These are phyloP conservation scores for Primulina huaijiensis DNA, from an alignment of 257 asterid genomes.

Conservation along the genomic window DNA sequence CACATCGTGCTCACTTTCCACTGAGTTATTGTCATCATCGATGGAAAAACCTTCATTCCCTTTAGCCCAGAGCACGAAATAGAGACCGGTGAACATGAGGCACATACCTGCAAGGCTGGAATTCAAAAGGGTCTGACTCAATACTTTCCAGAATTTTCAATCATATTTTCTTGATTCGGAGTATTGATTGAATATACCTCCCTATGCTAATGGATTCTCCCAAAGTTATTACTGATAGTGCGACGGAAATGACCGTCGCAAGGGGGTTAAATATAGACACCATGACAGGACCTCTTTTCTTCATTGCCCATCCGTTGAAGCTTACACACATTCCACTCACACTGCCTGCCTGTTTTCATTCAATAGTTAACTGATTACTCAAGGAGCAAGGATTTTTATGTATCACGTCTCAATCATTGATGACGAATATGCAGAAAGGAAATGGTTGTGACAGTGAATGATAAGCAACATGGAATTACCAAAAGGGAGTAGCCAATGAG, in stretches of 20 bases:
- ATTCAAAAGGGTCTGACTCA: background rate
- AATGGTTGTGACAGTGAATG: background rate
- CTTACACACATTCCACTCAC: slow-evolving; percentile 70
- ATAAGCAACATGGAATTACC: slow-evolving; percentile 37
- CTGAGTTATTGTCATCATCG: slow-evolving; percentile 9
- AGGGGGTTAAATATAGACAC: slow-evolving; percentile 86
- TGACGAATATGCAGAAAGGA: background rate
- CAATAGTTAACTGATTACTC: background rate
- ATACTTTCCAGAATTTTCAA: background rate
- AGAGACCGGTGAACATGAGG: slow-evolving; percentile 80
- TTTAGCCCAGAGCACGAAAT: slow-evolving; percentile 87
- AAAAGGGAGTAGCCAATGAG: slow-evolving; percentile 53
- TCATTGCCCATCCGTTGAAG: slow-evolving; percentile 90
- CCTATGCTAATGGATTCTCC: slow-evolving; percentile 53
- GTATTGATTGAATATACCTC: slow-evolving; percentile 42
- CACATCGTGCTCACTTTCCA: slow-evolving; percentile 46
- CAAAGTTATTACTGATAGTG: slow-evolving; percentile 51
- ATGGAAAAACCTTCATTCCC: slow-evolving; percentile 45
- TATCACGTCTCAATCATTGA: background rate
- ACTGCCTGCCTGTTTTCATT: slow-evolving; percentile 54
- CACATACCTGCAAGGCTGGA: slow-evolving; percentile 78
- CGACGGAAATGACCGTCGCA: slow-evolving; percentile 64
- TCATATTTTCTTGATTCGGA: background rate
- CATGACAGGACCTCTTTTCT: slow-evolving; percentile 86
- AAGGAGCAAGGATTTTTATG: background rate